These are phyloP conservation scores for Lagerstroemia fauriei DNA, from an alignment of 441 rosid genomes.

Conservation along the genomic window DNA sequence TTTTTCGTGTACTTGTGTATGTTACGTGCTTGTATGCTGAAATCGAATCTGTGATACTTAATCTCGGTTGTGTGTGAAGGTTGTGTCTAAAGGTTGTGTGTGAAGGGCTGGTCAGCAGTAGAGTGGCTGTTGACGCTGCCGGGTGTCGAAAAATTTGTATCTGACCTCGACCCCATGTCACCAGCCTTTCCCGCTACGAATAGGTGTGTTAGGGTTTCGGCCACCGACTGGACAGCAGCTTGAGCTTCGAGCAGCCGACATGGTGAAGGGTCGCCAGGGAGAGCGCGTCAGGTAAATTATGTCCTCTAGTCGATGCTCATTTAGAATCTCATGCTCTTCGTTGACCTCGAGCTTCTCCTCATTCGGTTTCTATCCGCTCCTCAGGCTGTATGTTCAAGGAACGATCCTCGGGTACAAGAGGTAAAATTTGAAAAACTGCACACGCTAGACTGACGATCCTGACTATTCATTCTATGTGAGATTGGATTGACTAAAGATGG, in stretches of 20 bases:
- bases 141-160: no score
- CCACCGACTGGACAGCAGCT: background rate
- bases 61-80: no score
- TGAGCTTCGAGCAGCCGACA: background rate
- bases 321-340: background rate
- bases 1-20: no score
- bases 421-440: constrained; percentile 27
- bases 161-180: no score
- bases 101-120: no score
- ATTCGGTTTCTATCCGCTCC: background rate
- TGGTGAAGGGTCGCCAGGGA: background rate
- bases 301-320: background rate
- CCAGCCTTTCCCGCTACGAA: background rate
- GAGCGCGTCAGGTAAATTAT: background rate
- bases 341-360: background rate
- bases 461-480: background rate
- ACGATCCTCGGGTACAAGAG: constrained; percentile 85
- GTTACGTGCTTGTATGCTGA: no score
- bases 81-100: no score
- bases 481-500: background rate
- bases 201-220: background rate
- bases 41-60: no score
- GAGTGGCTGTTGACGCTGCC: no score
- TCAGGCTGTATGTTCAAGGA: constrained; percentile 76
- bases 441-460: background rate